These are phyloP conservation scores for Pseudoneurospora amorphoporcata DNA, from an alignment of 495 filamentous ascomycete species.

Conservation along the genomic window DNA sequence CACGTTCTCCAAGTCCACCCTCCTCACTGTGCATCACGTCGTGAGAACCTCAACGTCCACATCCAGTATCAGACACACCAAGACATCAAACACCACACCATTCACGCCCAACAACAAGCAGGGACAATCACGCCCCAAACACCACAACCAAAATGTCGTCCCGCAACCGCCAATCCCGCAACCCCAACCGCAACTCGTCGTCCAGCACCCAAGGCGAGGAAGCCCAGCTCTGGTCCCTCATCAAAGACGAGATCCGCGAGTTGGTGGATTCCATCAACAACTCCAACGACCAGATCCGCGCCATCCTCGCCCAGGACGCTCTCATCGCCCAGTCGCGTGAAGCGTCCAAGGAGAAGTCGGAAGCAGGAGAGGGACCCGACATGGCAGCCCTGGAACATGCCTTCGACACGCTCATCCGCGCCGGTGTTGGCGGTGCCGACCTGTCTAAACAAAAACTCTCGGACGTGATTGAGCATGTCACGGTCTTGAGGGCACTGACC, in stretches of 20 bases:
- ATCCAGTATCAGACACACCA: background rate
- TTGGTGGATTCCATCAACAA: constrained; percentile 31
- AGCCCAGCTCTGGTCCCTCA: constrained; percentile 32
- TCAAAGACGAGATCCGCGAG: constrained; percentile 31
- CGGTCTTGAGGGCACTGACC: constrained; percentile 32
- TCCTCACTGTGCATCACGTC: background rate
- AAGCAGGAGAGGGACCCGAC: constrained; percentile 15
- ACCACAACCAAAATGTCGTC: constrained; percentile 27
- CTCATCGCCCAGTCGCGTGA: constrained; percentile 23
- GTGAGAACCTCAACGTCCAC: background rate
- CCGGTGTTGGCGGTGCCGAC: constrained; percentile 34
- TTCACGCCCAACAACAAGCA: background rate
- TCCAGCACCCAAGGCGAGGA: constrained; percentile 39
- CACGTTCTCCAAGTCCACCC: background rate
- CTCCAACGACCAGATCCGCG: constrained; percentile 28
- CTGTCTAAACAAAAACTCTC: constrained; percentile 22
- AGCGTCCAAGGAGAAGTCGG: constrained; percentile 2
- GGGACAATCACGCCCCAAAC: background rate
- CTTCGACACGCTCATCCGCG: constrained; percentile 30
- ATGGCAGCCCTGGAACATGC: constrained; percentile 25
- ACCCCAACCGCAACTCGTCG: constrained; percentile 35
- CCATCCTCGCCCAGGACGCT: constrained; percentile 33
- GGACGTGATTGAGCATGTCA: constrained; percentile 35
- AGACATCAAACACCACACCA: background rate
- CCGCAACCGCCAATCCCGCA: constrained; percentile 34